Base-by-base conservation (phyloP, 768 basidiomycete genomes). In the Agaricus blazei region DNA sequence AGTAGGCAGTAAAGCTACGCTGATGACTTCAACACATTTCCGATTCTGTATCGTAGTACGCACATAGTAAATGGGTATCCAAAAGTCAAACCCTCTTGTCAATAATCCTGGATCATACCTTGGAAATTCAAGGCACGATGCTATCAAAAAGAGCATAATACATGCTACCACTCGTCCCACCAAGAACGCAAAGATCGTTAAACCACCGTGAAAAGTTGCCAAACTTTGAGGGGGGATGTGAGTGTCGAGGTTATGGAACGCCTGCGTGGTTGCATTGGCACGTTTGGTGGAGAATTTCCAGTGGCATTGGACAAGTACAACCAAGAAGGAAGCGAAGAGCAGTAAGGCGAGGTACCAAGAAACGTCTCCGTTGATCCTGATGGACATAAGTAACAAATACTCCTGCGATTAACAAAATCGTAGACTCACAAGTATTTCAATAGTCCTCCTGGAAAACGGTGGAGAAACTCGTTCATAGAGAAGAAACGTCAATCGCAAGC, bases 101-200 rank as follows among this genome's bases (percentile, higher is more conserved):
- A 36, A 26, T 46, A 27, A 6, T 29, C 48, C 12, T 14, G 36
- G 36, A 37, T 14, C 14, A 19, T 48, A 5, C 41, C 24, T 48
- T 12, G 19, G 19, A 19, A 42, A 5, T n/a, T 48, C 40, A 5
- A 48, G 47, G n/a, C 40, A 55, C n/a, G 31, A 9, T 7, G 47
- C 28, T 19, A 36, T 49, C 27, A 43, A 31, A 31, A 85, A 68
- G 14, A 87, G 71, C 4, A 70, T 65, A 27, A 75, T 66, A 50
- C 76, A 75, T 29, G 73, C 73, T 2, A 78, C 49, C 4, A 83
- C 66, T n/a, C 84, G 74, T 1, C 70, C 59, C 24, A 81, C 51
- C 59, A 77, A 78, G 66, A 76, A 76, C 11, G 64, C 62, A 64
- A 80, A 82, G 27, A 81, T 76, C 12, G 66, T 65, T 4, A 62